These are phyloP conservation scores for Calonectria crousiana DNA, from an alignment of 2,329 filamentous ascomycete species.

Conservation along the genomic window DNA sequence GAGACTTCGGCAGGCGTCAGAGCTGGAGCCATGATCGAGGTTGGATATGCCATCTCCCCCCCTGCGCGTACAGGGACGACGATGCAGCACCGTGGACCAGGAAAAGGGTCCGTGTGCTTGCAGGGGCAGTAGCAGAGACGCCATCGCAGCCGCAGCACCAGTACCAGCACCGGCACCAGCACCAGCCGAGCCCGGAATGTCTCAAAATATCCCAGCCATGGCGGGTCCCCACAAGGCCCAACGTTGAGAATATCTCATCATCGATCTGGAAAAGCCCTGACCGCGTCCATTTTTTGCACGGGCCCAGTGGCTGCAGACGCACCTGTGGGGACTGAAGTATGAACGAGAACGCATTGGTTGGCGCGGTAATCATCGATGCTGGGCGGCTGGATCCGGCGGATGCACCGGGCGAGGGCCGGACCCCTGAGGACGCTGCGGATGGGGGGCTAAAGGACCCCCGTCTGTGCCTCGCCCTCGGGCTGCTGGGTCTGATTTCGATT, in stretches of 20 bases:
- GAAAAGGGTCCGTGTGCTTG: not conserved
- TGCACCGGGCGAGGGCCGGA: not conserved
- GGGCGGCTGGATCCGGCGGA: conserved; percentile 1
- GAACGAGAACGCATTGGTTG: not conserved
- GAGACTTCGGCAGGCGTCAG: not conserved
- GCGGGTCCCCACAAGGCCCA: not conserved
- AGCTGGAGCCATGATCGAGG: not conserved
- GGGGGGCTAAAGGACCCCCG: not conserved
- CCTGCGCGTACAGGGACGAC: not conserved
- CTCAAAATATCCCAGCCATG: not conserved
- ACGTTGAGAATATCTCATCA: not conserved
- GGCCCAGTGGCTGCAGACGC: not conserved
- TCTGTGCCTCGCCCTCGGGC: not conserved
- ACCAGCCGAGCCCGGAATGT: not conserved
- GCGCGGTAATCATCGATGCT: conserved; percentile 1
- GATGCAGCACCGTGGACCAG: not conserved
- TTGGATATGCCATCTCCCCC: not conserved
- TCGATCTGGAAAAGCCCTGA: not conserved
- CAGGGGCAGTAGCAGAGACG: not conserved
- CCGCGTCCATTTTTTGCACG: not conserved
- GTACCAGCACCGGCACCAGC: too few relatives aligned
- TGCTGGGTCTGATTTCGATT: not conserved
- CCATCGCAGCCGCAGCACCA: not conserved
- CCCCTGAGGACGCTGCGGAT: not conserved
- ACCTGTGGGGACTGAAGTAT: not conserved